Evolutionary conservation across 441 rosid species (phyloP), one percentile per base, ranked within the genome.

Genomic region (Pelargonium australe): DNA sequence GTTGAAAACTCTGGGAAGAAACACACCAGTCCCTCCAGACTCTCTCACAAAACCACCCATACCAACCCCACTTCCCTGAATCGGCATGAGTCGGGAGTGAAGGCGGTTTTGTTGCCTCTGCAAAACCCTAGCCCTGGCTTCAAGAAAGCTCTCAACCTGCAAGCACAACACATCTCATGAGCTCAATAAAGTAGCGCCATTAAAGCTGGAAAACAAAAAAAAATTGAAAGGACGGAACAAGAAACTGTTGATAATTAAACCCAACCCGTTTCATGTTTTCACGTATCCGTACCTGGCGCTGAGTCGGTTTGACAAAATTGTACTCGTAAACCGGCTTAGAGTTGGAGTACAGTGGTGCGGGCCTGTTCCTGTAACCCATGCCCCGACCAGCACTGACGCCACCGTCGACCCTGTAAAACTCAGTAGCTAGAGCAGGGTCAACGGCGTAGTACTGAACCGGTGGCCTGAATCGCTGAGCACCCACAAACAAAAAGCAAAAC

Each of bases 21-120:
- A 83, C 75, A 83, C 86, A 6, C 86, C 85, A 3, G 86, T 83
- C 7, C 86, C 86, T 19, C 83, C 79, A 19, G 81, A 81, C 63
- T 83, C 84, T 61, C 78, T 81, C 73, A 37, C 45, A 11, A 45
- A 60, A 44, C 76, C 72, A 13, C 74, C 57, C 41, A 64, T 9
- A 7, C 70, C 76, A 43, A 65, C 16, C 70, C 77, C 76, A 53
- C 7, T 74, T 40, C 70, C 74, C 60, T 62, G 64, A 76, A 65
- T 67, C 5, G 78, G 81, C 17, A 64, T 53, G 44, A 69, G 68
- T 74, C 74, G 66, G 72, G 55, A 75, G 67, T 34, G 77, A 45
- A 71, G 17, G 63, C 76, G 75, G 69, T 73, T 77, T 58, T 71
- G 73, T 31, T 69, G 76, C 71, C 37, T 66, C 31, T 71, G 80